Base-by-base conservation (phyloP, 306 rosid genomes). In the Quercus mongolica region DNA sequence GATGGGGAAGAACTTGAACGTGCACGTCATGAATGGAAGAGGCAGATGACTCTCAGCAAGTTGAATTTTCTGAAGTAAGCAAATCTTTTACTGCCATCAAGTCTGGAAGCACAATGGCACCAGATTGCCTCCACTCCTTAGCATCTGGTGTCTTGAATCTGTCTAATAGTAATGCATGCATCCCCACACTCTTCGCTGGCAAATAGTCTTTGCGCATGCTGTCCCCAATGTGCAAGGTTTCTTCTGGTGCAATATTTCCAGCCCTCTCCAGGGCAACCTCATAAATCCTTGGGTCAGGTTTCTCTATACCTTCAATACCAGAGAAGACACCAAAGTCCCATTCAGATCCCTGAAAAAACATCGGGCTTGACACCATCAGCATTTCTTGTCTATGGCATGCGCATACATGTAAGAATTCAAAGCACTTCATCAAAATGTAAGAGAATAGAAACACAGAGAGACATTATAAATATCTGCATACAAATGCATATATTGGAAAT, bases 261-360 rank as follows among this genome's bases (percentile, higher is more conserved):
- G 94, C 96, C 79, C 90, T 90, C 84, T 86, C 89, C 12, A 95
- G 92, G 1, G 94, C 98, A 76, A 95, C 82, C 91, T 95, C 84
- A 20, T 91, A 93, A 69, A 95, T 90, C 72, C 82, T 91, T 0
- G 96, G 93, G 79, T 93, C 81, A 31, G 99, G 98, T 86, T 92
- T 95, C 91, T 95, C 98, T 10, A 95, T 80, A 5, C 99, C 99
- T 78, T 89, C 99, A 0, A 95, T 85, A 73, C 99, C 99, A 49
- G 98, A 95, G 84, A 95, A 95, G 67, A 95, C 96, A 5, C 97
- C 98, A 21, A 95, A 95, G 89, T 95, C 98, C 98, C 99, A 95
- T 75, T 92, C 97, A 46, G 91, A 85, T 86, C 96, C 98, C 99
- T 95, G 94, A 83, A 81, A 69, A 82, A 57, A 82, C 63, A 73